Evolutionary conservation across 192 early-diverging fungal genomes (phyloP).

Genomic region (Backusella mclennaniae): DNA sequence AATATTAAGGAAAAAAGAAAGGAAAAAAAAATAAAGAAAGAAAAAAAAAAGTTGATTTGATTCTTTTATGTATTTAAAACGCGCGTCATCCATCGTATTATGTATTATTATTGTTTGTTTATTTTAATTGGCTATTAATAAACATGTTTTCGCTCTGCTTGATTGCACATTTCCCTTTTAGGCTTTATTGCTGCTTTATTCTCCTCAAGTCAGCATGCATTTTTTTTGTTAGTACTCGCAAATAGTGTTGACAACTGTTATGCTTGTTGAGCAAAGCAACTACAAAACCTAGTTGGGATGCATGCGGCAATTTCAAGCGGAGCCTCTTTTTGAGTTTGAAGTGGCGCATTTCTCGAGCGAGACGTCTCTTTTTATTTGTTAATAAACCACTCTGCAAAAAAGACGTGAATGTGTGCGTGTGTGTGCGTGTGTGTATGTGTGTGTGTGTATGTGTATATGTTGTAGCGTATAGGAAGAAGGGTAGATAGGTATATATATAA

Average conservation of each 20-base stretch:
- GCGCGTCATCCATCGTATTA: neutral
- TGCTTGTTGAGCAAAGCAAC: neutral
- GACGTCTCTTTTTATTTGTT: too few relatives aligned
- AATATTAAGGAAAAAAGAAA: too few relatives aligned
- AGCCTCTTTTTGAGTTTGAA: neutral
- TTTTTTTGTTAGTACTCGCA: neutral
- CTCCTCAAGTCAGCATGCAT: neutral
- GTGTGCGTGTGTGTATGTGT: neutral
- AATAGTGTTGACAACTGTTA: neutral
- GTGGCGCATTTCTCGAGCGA: neutral
- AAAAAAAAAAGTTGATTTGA: neutral
- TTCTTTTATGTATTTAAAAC: neutral
- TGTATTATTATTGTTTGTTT: neutral
- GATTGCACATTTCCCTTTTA: neutral
- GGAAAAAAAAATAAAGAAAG: neutral
- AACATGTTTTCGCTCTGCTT: neutral
- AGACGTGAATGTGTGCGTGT: too few relatives aligned
- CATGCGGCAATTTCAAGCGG: neutral
- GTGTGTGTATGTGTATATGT: neutral
- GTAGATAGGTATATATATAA: neutral
- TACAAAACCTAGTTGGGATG: neutral
- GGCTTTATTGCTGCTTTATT: neutral
- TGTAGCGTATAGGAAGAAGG: neutral
- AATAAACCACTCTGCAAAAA: neutral
- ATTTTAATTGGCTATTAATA: neutral